These are phyloP conservation scores for Trichomonas tenax DNA, from an alignment of 208 protist species.

Conservation along the genomic window DNA sequence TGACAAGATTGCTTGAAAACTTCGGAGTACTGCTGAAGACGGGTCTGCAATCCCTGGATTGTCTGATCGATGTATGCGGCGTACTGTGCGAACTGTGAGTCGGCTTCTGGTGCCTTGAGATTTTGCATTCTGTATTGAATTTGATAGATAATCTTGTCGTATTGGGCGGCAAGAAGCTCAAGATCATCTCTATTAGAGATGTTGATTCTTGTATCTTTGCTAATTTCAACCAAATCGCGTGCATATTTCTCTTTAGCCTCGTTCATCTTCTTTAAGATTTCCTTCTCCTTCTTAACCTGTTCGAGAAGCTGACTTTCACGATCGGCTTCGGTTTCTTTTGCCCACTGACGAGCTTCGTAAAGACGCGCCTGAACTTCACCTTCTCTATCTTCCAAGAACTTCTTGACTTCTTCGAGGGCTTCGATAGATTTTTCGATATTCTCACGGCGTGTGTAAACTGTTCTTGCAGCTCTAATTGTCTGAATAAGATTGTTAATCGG, in stretches of 20 bases:
- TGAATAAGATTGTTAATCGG: background rate
- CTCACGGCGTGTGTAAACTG: background rate
- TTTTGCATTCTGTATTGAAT: background rate
- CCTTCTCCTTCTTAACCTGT: background rate
- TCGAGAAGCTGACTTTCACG: background rate
- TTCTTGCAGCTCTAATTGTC: background rate
- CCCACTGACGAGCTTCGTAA: background rate
- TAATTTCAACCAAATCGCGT: background rate
- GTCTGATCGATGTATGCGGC: background rate
- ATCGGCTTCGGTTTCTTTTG: background rate
- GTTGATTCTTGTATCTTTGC: background rate
- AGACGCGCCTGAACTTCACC: background rate
- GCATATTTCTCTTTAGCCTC: background rate
- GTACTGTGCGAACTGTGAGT: background rate
- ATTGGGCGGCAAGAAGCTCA: background rate
- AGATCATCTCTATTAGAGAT: background rate
- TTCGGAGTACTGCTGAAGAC: background rate
- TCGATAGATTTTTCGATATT: background rate
- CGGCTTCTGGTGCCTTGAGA: background rate
- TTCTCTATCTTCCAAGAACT: background rate
- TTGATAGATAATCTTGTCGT: background rate
- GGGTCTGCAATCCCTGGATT: background rate
- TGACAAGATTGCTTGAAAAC: background rate
- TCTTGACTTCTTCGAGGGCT: background rate
- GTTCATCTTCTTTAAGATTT: background rate